Base-by-base conservation (phyloP, 2,329 filamentous ascomycete genomes). In the Anthostomella pinea region DNA sequence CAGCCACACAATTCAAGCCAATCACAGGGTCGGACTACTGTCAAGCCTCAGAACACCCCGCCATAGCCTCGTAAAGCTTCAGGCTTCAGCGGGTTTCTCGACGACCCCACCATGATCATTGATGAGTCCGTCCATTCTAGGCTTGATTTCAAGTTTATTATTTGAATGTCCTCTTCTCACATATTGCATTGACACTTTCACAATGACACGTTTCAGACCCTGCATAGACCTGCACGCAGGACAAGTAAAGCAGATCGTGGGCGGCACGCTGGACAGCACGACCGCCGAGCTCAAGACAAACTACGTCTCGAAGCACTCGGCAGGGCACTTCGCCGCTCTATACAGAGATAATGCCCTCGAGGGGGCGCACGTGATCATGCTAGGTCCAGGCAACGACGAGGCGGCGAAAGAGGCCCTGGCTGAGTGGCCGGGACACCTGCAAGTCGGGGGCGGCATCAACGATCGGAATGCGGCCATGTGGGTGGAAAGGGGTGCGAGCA, bases 151-250 rank as follows among this genome's bases (percentile, higher is more conserved):
- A n/a, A n/a, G n/a, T n/a, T n/a, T n/a, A n/a, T n/a, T n/a, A n/a
- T n/a, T n/a, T n/a, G 13, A 14, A 36, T 18, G 6, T 16, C 15
- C 10, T 17, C 9, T 3, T 29, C 14, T 8, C 19, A 33, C 11
- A 15, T 30, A 17, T 11, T 24, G 9, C 23, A 6, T n/a, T 3
- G 17, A 32, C 19, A 23, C 5, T 9, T 8, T n/a, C 38, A 68
- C 45, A 27, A 95, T 98, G 93, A 97, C 93, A 3, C 81, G 83
- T 52, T 98, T 98, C 59, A 77, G 93, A 24, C 93, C 93, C 14
- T 98, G 93, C 60, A 97, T 98, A 64, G 93, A 98, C 67, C 78
- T 98, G 35, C 93, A 98, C 64, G 84, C 90, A n/a, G 93, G 93
- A 10, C 84, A 91, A 60, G 93, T 98, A 41, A 98, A 98, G 71